phyloP scores from a whole-genome alignment of 2,329 filamentous ascomycete genomes.

The Colletotrichum noveboracense region DNA sequence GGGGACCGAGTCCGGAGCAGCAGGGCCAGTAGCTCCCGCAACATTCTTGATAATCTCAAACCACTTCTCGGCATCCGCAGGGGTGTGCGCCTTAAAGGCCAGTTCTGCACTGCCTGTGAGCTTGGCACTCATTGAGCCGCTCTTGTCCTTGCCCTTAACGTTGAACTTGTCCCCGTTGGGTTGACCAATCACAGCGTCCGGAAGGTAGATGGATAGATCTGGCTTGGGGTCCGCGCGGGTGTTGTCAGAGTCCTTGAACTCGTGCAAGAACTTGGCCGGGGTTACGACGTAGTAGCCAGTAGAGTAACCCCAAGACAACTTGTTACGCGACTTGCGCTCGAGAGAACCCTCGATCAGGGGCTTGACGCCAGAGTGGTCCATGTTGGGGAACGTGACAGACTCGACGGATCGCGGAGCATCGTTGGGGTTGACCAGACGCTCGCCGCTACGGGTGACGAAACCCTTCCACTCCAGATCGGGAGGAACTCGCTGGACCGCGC shows the following conservation, averaged over 20 bases:
- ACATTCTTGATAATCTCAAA: constrained; percentile 72
- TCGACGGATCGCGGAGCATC: constrained; percentile 76
- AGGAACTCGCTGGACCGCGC: constrained; percentile 76
- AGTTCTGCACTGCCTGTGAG: constrained; percentile 82
- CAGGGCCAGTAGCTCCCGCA: constrained; percentile 55
- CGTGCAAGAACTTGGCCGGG: constrained; percentile 86
- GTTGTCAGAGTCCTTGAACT: constrained; percentile 92
- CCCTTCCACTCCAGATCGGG: constrained; percentile 90
- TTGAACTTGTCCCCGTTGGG: constrained; percentile 85
- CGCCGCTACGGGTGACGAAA: constrained; percentile 75
- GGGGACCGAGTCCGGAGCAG: constrained; percentile 32
- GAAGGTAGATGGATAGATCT: constrained; percentile 89
- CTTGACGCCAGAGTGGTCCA: constrained; percentile 79
- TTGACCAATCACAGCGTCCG: constrained; percentile 81
- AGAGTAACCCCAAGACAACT: constrained; percentile 78
- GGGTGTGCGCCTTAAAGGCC: constrained; percentile 84
- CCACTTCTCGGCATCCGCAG: constrained; percentile 85
- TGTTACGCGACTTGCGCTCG: constrained; percentile 89
- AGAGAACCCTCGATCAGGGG: constrained; percentile 86
- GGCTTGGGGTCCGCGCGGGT: constrained; percentile 75
- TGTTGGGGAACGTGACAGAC: constrained; percentile 84
- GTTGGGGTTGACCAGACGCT: constrained; percentile 79
- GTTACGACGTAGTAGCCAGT: constrained; percentile 91
- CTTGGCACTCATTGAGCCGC: constrained; percentile 80
- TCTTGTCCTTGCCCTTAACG: constrained; percentile 92